Base-by-base conservation (phyloP, 108 stramenopile species). In the Skeletonema menzelii region DNA sequence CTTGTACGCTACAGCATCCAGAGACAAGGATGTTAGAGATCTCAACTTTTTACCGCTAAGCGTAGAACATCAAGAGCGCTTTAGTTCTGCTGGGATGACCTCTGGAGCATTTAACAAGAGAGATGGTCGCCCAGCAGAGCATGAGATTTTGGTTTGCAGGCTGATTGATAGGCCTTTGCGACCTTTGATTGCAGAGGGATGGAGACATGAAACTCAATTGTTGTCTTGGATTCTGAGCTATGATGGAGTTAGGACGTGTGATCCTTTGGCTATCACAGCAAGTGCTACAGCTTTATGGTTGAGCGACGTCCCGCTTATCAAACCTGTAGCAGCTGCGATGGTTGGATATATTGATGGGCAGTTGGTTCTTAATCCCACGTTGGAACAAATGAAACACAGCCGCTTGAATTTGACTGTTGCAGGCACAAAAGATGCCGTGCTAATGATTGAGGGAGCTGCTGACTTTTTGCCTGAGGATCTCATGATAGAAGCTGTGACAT, bases 391-490 rank as follows among this genome's bases (percentile, higher is more conserved):
- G 88, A 80, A 84, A 42, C 74, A 76, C 42, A 85, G 84, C 44
- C 59, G 68, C 26, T 67, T 97, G 35, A 81, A 93, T 57, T 56
- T 97, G 38, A 87, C 75, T 34, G 86, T 96, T 32, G 95, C 95
- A 14, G 95, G 95, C 19, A 96, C 93, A 15, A 88, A 92, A 68
- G 93, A 95, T 65, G 94, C 86, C 8, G 90, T 98, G 2, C 65
- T 97, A 12, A 98, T 97, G 97, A 96, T 98, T 80, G 97, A 97
- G 68, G 97, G 97, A 7, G 90, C 90, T 34, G 93, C 96, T 31
- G 88, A 95, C 69, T 97, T 97, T 70, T 73, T 98, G 59, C 79
- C 90, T 5, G 97, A 97, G 86, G 80, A 82, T 62, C 71, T 73
- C 24, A 93, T 97, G 92, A 72, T 96, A 19, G 75, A 87, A 55